A percentile compares a stretch with the other conserved stretches of the same genome.
Evolutionary conservation across 495 filamentous ascomycete species (phyloP).

Genomic region (Schizothecium vesticola): DNA sequence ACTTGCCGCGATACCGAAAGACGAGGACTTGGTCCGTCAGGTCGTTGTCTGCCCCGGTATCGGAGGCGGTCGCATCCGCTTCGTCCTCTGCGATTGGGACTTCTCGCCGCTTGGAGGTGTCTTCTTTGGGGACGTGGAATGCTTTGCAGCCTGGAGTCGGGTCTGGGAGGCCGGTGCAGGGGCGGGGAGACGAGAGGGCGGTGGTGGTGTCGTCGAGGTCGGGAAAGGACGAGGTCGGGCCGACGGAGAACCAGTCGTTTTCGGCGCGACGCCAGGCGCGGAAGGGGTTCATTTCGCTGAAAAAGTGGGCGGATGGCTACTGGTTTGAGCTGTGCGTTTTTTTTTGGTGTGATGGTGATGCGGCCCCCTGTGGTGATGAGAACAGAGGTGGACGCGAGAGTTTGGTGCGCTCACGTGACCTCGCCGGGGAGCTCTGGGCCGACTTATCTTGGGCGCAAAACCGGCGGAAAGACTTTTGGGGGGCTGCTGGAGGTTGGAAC

Average conservation of each 20-base stretch:
- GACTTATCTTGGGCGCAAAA: neutral
- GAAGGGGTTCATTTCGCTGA: constrained; percentile 21
- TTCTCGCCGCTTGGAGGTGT: constrained; percentile 40
- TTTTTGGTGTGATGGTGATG: neutral
- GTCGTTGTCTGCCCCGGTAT: constrained; percentile 13
- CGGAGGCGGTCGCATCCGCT: neutral
- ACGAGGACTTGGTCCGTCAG: constrained; percentile 55
- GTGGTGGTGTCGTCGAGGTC: constrained; percentile 39
- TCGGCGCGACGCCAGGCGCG: constrained; percentile 25
- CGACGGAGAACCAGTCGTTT: constrained; percentile 41
- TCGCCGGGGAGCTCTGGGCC: neutral
- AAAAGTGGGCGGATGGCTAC: neutral
- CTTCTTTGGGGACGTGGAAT: constrained; percentile 44
- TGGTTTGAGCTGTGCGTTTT: neutral
- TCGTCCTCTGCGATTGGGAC: constrained; percentile 17
- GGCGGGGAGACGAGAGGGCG: constrained; percentile 27
- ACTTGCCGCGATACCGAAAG: constrained; percentile 51
- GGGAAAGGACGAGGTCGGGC: constrained; percentile 47
- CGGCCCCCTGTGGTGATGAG: neutral
- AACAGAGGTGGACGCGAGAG: neutral
- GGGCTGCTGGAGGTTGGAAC: neutral
- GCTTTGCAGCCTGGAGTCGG: constrained; percentile 48
- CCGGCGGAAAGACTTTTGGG: neutral
- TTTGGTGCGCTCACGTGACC: neutral
- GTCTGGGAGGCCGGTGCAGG: constrained; percentile 16